phyloP scores from a whole-genome alignment of 2,329 filamentous ascomycete genomes.

The Pestalotiopsis sp. region DNA sequence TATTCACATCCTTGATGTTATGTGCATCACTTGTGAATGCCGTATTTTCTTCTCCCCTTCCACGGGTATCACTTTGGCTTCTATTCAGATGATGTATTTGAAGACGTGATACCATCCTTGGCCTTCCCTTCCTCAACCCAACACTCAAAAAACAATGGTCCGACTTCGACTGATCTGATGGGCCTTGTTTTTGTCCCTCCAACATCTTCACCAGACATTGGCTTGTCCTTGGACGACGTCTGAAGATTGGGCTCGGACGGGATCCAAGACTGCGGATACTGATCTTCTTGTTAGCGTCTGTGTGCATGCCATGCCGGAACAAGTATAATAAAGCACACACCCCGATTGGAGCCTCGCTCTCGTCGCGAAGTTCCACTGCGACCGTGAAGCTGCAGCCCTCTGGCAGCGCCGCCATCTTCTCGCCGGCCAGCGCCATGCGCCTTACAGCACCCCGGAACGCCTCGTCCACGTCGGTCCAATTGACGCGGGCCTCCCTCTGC shows the following conservation, averaged over 20 bases:
- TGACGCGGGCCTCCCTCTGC: conserved; percentile 31
- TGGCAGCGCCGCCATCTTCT: conserved; percentile 60
- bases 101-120: conserved; percentile 29
- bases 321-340: conserved; percentile 39
- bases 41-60: not conserved
- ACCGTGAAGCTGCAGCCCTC: conserved; percentile 73
- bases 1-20: too few relatives aligned
- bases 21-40: not conserved
- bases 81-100: conserved; percentile 4
- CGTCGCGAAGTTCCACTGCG: conserved; percentile 71
- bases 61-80: not conserved
- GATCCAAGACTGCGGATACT: conserved; percentile 66
- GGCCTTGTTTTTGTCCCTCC: conserved; percentile 48
- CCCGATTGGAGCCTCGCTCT: conserved; percentile 59
- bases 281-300: not conserved
- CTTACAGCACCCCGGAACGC: conserved; percentile 70
- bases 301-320: not conserved
- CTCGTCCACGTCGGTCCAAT: conserved; percentile 68
- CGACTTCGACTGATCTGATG: conserved; percentile 56
- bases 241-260: conserved; percentile 54
- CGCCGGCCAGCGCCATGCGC: conserved; percentile 62
- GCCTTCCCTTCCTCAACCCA: conserved; percentile 63
- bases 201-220: conserved; percentile 34
- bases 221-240: conserved; percentile 34
- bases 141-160: conserved; percentile 67